Evolutionary conservation across 2,329 filamentous ascomycete species (phyloP), one percentile per base, ranked within the genome.

Genomic region (Spiromastix sp.): DNA sequence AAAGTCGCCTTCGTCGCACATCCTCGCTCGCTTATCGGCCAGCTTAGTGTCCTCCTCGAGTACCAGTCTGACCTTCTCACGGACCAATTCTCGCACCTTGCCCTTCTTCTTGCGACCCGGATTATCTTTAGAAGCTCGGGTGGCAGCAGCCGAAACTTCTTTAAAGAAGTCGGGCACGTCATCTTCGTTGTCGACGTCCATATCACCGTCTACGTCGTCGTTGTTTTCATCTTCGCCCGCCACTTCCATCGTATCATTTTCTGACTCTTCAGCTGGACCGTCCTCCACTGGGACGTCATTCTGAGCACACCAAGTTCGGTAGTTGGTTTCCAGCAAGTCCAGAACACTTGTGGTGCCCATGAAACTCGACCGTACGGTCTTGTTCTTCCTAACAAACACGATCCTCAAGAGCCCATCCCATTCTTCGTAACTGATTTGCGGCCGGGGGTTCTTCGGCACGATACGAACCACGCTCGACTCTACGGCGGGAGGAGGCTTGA

Each of bases 1-100:
- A 54, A 95, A 96, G 50, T 94, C 87, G 34, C 82, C 87, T 63
- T 96, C 85, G 52, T 95, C 86, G 52, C 86, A 93, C 67, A 91
- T 79, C 42, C 85, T 73, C 8, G 87, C 75, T 45, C 89, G 71
- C 64, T 82, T 85, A 41, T 93, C 85, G 3, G 79, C 80, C 36
- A 96, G 67, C 31, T 77, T 73, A 0, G 87, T 94, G 38, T 81
- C 78, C 44, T 81, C 75, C 53, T 89, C 81, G 13, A 96, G 68
- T 13, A 95, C 85, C 54, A 80, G 84, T 49, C 81, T 71, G 29
- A 96, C 81, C 64, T 96, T 96, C 49, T 81, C 74, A 45, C 80
- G 74, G n/a, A 98, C 81, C 21, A 95, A 60, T 51, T 87, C 77
- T 1, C 79, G 76, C 3, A 93, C 77, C 55, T 81, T 85, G 5